A percentile compares a stretch with the other conserved stretches of the same genome.
Conservation (phyloP, 371 early-diverging fungal genomes). For the Synchytrium microbalum region DNA sequence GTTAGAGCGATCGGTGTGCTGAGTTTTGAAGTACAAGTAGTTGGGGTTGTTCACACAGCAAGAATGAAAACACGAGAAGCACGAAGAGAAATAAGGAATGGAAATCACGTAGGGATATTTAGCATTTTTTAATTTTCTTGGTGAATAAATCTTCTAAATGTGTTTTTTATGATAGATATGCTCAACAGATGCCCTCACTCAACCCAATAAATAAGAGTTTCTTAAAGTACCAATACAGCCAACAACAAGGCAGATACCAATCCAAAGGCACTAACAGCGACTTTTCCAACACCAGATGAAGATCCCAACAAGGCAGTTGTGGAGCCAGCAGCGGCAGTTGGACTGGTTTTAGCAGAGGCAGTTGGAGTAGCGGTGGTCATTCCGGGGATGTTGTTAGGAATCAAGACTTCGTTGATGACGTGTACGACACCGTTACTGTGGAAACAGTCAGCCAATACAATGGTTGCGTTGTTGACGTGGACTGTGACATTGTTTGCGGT, state of each 20-base stretch:
- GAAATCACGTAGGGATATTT: too few relatives aligned
- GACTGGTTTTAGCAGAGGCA: background rate
- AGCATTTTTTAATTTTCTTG: too few relatives aligned
- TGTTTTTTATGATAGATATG: too few relatives aligned
- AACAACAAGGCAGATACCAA: background rate
- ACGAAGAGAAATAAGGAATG: too few relatives aligned
- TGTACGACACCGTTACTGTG: background rate
- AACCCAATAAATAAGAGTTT: too few relatives aligned
- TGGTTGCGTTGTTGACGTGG: background rate
- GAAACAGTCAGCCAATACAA: background rate
- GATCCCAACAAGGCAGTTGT: background rate
- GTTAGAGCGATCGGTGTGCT: too few relatives aligned
- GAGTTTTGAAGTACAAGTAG: too few relatives aligned
- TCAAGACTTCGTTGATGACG: background rate
- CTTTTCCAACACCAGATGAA: background rate
- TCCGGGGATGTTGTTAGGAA: background rate
- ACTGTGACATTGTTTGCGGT: background rate
- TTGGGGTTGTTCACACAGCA: too few relatives aligned
- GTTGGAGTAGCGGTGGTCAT: background rate
- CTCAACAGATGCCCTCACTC: too few relatives aligned
- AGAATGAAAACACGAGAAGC: too few relatives aligned
- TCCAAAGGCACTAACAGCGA: background rate
- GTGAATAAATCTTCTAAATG: too few relatives aligned
- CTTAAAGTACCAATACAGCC: background rate
- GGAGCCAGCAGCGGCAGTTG: background rate